Evolutionary conservation across 2,329 filamentous ascomycete genomes (phyloP), one percentile per base, ranked within the genome.

Genomic region (Aspergillus vadensis): DNA sequence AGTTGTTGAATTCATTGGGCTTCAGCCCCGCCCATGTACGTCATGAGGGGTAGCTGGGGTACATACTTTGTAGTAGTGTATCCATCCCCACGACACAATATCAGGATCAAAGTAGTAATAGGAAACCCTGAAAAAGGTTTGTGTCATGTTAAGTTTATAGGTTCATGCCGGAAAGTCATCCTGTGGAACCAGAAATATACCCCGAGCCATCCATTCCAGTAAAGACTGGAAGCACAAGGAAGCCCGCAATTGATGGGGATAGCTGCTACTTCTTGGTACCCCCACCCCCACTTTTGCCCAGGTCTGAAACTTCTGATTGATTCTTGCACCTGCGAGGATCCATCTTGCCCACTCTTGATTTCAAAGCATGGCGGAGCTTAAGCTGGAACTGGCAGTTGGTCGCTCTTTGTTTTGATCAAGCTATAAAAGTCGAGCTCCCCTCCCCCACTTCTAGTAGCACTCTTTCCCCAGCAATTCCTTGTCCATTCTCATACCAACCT

Each of bases 301-400:
- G 9, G 27, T 50, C 41, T 44, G 19, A 23, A 36, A 59, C 50
- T 41, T 56, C 17, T 38, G 27, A 38, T 54, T 59, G 9, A 36
- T 12, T 30, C 55, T 51, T 39, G 4, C 15, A 50, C 23, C 15
- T 17, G 14, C 9, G 38, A 43, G 36, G 54, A 47, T 32, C 50
- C 51, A 60, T 39, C 27, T 21, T 59, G 21, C 38, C 59, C 60
- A 60, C 53, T 59, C 39, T 61, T 70, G 70, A 71, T 72, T 70
- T 69, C 64, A 70, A 72, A 71, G 65, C 67, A 65, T 25, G 17
- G 55, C 38, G 47, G 55, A 51, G 55, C 14, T 57, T 51, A 52
- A 57, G 55, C 55, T 55, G 15, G 12, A 44, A 44, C 19, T 55
- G 53, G 39, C 21, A 55, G 17, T 50, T 30, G n/a, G 23, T 19